Percentiles rank a stretch among this genome's conserved stretches.
These are phyloP conservation scores for Phytopythium ostracodes DNA, from an alignment of 352 stramenopile species.

Conservation along the genomic window DNA sequence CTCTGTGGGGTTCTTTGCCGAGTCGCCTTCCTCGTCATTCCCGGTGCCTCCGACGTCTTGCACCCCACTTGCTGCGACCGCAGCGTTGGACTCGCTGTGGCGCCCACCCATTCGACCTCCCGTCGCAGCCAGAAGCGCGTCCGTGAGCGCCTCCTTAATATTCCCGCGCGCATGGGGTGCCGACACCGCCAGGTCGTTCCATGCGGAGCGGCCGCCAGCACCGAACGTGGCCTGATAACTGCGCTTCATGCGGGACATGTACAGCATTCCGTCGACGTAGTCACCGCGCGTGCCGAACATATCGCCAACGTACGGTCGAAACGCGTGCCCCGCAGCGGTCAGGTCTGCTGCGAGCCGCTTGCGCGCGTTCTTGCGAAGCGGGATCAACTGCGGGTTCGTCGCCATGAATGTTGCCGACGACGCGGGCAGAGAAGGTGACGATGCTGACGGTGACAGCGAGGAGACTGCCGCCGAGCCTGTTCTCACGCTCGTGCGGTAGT, in stretches of 20 bases:
- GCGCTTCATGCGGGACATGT: constrained; percentile 86
- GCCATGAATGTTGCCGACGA: constrained; percentile 4
- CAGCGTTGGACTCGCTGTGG: not conserved
- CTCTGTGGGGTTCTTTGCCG: too few relatives aligned
- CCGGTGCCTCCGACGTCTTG: not conserved
- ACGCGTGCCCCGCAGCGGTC: constrained; percentile 29
- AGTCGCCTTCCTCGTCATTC: not conserved
- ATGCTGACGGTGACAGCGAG: not conserved
- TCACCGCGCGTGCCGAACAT: constrained; percentile 78
- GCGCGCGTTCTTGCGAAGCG: constrained; percentile 36
- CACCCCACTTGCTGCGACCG: not conserved
- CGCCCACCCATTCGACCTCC: constrained; percentile 5
- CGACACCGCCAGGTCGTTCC: constrained; percentile 1
- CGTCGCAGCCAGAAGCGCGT: constrained; percentile 3
- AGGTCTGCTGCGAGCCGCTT: constrained; percentile 31
- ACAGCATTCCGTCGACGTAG: constrained; percentile 84
- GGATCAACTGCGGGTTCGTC: constrained; percentile 18
- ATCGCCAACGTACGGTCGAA: constrained; percentile 70
- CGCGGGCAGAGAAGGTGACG: not conserved
- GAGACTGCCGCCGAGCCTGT: not conserved
- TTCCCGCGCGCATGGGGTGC: not conserved
- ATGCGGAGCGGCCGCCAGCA: not conserved
- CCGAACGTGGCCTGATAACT: constrained; percentile 49
- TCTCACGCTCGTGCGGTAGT: not conserved
- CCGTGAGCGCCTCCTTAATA: constrained; percentile 5